Conservation (phyloP, 108 stramenopile genomes). For the Skeletonema grethae region DNA sequence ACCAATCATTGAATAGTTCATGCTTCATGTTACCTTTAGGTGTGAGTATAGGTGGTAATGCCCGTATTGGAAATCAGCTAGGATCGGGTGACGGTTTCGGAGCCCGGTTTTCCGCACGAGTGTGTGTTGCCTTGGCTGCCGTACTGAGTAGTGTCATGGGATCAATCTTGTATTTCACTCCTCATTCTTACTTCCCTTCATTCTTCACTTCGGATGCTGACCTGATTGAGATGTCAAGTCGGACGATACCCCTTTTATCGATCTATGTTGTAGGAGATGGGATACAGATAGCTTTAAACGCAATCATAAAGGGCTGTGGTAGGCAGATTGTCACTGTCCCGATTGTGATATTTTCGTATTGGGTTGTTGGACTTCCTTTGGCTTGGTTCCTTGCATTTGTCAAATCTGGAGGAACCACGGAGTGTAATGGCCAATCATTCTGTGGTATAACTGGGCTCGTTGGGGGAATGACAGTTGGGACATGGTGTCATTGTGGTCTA, state of each 20-base stretch:
- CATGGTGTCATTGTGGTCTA: slow-evolving; percentile 67
- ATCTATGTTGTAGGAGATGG: slow-evolving; percentile 74
- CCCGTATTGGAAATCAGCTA: slow-evolving; percentile 57
- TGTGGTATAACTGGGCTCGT: slow-evolving; percentile 74
- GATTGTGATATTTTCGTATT: slow-evolving; percentile 64
- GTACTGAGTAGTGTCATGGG: slow-evolving; percentile 45
- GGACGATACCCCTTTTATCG: slow-evolving; percentile 57
- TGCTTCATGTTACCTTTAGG: slow-evolving; percentile 70
- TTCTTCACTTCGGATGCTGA: slow-evolving; percentile 52
- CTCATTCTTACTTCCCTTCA: slow-evolving; percentile 57
- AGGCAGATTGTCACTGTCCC: slow-evolving; percentile 56
- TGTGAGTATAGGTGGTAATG: slow-evolving; percentile 47
- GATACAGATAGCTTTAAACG: slow-evolving; percentile 63
- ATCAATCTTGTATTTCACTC: slow-evolving; percentile 36
- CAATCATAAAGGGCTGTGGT: slow-evolving; percentile 70
- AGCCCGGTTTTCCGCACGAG: slow-evolving; percentile 42
- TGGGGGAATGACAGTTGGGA: slow-evolving; percentile 58
- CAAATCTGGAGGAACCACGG: slow-evolving; percentile 24
- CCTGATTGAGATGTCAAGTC: slow-evolving; percentile 49
- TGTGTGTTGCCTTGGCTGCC: slow-evolving; percentile 38
- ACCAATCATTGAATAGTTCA: slow-evolving; percentile 66
- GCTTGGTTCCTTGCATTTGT: slow-evolving; percentile 60
- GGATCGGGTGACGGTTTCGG: slow-evolving; percentile 31
- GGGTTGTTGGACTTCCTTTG: slow-evolving; percentile 66
- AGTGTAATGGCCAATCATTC: slow-evolving; percentile 29